A percentile compares a stretch with the other conserved stretches of the same genome.
These are phyloP conservation scores for Mortierella antarctica DNA, from an alignment of 192 early-diverging fungal species.

Conservation along the genomic window DNA sequence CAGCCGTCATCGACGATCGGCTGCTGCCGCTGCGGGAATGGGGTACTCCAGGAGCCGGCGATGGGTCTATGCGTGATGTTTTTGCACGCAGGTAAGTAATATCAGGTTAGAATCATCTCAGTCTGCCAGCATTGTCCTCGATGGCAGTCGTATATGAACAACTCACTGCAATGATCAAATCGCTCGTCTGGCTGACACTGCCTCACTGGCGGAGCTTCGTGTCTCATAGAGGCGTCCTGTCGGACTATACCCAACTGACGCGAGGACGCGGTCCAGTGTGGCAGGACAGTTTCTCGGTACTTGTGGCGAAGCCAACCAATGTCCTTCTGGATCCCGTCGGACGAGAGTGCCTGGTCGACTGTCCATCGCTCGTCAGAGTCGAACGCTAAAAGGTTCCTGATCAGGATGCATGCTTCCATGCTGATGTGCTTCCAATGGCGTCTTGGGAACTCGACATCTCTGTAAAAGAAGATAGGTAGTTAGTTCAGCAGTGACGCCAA, in stretches of 20 bases:
- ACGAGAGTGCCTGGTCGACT: constrained; percentile 61
- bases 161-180: no score
- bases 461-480: constrained; percentile 34
- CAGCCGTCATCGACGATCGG: not conserved
- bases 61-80: no score
- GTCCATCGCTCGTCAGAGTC: constrained; percentile 63
- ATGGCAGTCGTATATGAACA: no score
- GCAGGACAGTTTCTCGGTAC: constrained; percentile 46
- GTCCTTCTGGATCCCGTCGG: constrained; percentile 65
- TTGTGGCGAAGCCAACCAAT: constrained; percentile 50
- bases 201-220: no score
- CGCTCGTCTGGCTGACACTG: no score
- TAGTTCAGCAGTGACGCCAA: not conserved
- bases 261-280: constrained; percentile 12
- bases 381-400: constrained; percentile 52
- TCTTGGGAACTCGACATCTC: constrained; percentile 53
- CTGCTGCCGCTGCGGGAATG: not conserved
- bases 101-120: no score
- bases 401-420: constrained; percentile 56
- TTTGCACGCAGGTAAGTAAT: no score
- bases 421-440: constrained; percentile 62
- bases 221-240: no score
- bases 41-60: no score
- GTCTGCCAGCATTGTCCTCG: no score
- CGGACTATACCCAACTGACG: no score